Evolutionary conservation across 768 basidiomycete genomes (phyloP).

Genomic region (Suillus alpinus): DNA sequence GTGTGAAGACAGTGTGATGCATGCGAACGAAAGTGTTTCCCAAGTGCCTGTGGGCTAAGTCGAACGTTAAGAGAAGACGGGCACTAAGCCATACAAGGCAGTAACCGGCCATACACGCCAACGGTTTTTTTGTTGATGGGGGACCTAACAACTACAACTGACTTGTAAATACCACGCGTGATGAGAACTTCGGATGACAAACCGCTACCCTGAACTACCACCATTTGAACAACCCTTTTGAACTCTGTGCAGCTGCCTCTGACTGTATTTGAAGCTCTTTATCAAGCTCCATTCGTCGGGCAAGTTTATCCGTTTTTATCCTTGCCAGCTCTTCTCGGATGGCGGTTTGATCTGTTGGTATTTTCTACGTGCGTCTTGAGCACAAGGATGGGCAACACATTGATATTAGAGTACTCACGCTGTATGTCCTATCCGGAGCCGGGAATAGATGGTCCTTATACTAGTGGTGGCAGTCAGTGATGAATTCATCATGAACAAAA

Average conservation of each 20-base stretch:
- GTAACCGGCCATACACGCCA: too few species aligned
- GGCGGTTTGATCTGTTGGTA: slow-evolving; percentile 65
- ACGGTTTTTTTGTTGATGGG: too few species aligned
- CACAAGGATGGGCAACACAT: background rate
- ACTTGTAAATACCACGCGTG: background rate
- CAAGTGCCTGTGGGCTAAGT: too few species aligned
- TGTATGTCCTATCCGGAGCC: slow-evolving; percentile 50
- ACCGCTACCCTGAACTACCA: slow-evolving; percentile 16
- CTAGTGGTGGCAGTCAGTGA: slow-evolving; percentile 33
- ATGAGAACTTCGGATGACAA: background rate
- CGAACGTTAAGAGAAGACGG: too few species aligned
- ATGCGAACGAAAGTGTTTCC: too few species aligned
- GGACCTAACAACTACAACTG: background rate
- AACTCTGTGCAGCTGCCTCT: slow-evolving; percentile 13
- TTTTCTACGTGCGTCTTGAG: slow-evolving; percentile 35
- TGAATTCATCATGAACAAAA: background rate
- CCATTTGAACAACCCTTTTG: slow-evolving; percentile 26
- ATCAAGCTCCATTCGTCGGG: slow-evolving; percentile 41
- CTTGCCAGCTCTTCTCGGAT: slow-evolving; percentile 69
- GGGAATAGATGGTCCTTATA: slow-evolving; percentile 75
- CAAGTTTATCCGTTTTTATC: slow-evolving; percentile 62
- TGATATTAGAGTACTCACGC: slow-evolving; percentile 33
- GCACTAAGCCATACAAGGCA: too few species aligned
- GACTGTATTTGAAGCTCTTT: slow-evolving; percentile 33
- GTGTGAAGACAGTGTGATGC: too few species aligned